These are phyloP conservation scores for Xylaria palmicola DNA, from an alignment of 495 filamentous ascomycete species.

Conservation along the genomic window DNA sequence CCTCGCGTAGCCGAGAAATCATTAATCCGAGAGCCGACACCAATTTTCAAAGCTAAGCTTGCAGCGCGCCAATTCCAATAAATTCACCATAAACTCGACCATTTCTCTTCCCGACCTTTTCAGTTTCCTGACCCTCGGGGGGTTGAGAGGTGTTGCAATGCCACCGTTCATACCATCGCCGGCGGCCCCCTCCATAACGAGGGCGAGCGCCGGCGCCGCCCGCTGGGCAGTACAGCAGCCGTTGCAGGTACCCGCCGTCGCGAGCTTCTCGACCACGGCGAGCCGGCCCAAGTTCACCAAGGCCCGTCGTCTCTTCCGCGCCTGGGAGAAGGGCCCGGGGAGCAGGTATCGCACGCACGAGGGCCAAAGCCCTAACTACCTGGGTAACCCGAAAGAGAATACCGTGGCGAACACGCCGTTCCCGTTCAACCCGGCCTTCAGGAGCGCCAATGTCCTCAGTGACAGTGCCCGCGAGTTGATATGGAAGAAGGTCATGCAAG, in stretches of 20 bases:
- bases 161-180: slow-evolving; percentile 27
- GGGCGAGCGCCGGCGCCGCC: slow-evolving; percentile 2
- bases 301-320: slow-evolving; percentile 59
- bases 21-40: slow-evolving; percentile 18
- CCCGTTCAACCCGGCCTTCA: slow-evolving; percentile 71
- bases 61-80: background rate
- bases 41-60: background rate
- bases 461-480: slow-evolving; percentile 75
- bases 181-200: slow-evolving; percentile 8
- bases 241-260: slow-evolving; percentile 4
- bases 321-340: slow-evolving; percentile 65
- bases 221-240: background rate
- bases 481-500: slow-evolving; percentile 60
- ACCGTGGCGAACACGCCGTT: slow-evolving; percentile 52
- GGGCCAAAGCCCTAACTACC: slow-evolving; percentile 66
- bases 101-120: background rate
- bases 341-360: slow-evolving; percentile 53
- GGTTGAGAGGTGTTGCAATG: slow-evolving; percentile 22
- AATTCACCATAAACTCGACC: background rate
- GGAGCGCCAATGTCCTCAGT: slow-evolving; percentile 70
- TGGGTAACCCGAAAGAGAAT: background rate
- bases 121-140: slow-evolving; percentile 4
- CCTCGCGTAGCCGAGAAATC: slow-evolving; percentile 10
- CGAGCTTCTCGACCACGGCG: slow-evolving; percentile 27
- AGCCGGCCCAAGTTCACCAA: slow-evolving; percentile 25